Evolutionary conservation across 208 protist species (phyloP).

Genomic region (Naegleria gruberi): DNA sequence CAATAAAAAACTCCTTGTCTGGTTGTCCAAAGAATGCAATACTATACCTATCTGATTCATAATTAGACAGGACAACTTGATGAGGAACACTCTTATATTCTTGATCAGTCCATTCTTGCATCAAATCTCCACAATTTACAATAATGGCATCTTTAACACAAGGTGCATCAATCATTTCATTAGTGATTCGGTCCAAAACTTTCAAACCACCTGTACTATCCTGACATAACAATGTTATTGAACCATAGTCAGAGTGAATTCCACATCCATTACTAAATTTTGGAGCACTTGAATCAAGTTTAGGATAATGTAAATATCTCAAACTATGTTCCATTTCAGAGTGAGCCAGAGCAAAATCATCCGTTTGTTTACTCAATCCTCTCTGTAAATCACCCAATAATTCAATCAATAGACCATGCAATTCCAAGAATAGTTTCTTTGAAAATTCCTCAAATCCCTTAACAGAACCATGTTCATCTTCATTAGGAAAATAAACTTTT

Average conservation of each 20-base stretch:
- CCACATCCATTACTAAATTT: slow-evolving; percentile 22
- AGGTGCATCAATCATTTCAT: slow-evolving; percentile 19
- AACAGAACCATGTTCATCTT: neutral
- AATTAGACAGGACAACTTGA: slow-evolving; percentile 9
- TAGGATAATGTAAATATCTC: slow-evolving; percentile 29
- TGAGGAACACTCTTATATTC: slow-evolving; percentile 18
- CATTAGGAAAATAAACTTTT: slow-evolving; percentile 3
- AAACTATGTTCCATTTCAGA: neutral
- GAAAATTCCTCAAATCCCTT: neutral
- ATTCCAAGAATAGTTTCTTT: neutral
- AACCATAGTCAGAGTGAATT: slow-evolving; percentile 32
- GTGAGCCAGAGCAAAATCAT: neutral
- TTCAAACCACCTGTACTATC: slow-evolving; percentile 27
- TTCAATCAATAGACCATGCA: slow-evolving; percentile 11
- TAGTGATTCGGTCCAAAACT: neutral
- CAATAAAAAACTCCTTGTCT: neutral
- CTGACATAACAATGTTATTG: slow-evolving; percentile 28
- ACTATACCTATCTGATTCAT: neutral
- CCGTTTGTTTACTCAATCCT: neutral
- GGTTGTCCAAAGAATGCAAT: slow-evolving; percentile 11
- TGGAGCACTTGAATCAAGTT: neutral
- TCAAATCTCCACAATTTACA: slow-evolving; percentile 32
- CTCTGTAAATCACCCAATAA: slow-evolving; percentile 20
- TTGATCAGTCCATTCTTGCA: slow-evolving; percentile 28
- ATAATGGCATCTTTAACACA: slow-evolving; percentile 5